phyloP scores from a whole-genome alignment of 208 protist species.

The Trypanosoma avium region DNA sequence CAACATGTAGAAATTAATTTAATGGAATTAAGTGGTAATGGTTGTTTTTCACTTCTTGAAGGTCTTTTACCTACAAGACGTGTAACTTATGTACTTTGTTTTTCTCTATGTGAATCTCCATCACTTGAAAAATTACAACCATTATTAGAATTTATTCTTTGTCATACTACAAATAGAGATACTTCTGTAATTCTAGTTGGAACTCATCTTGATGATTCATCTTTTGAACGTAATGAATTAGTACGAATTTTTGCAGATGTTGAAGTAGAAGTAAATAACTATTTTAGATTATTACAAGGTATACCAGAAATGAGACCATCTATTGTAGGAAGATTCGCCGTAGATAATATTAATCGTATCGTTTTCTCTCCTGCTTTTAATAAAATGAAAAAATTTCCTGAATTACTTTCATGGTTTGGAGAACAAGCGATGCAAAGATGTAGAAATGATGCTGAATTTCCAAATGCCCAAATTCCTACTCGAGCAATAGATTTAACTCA shows the following conservation, averaged over 20 bases:
- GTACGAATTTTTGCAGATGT: conserved; percentile 42
- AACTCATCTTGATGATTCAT: conserved; percentile 32
- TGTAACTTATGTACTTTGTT: conserved; percentile 76
- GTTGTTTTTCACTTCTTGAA: conserved; percentile 64
- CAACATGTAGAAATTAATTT: conserved; percentile 45
- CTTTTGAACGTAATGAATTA: conserved; percentile 15
- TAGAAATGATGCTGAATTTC: conserved; percentile 66
- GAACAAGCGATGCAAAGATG: conserved; percentile 62
- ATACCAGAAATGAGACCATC: conserved; percentile 53
- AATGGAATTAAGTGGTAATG: conserved; percentile 62
- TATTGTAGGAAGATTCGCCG: conserved; percentile 66
- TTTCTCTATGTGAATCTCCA: conserved; percentile 43
- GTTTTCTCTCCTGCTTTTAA: conserved; percentile 47
- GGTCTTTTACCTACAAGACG: conserved; percentile 61
- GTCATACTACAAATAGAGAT: conserved; percentile 37
- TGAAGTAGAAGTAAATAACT: conserved; percentile 62
- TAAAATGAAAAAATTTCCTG: conserved; percentile 52
- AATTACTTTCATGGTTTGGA: conserved; percentile 63
- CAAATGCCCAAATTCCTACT: conserved; percentile 58
- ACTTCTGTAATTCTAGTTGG: conserved; percentile 35
- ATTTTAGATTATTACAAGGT: conserved; percentile 68
- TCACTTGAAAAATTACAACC: conserved; percentile 44
- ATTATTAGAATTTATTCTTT: conserved; percentile 72
- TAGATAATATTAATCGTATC: conserved; percentile 59
- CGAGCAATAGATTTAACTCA: conserved; percentile 37